Evolutionary conservation across 169 alveolate species (phyloP), one percentile per base, ranked within the genome.

Genomic region (Plasmodium cynomolgi): DNA sequence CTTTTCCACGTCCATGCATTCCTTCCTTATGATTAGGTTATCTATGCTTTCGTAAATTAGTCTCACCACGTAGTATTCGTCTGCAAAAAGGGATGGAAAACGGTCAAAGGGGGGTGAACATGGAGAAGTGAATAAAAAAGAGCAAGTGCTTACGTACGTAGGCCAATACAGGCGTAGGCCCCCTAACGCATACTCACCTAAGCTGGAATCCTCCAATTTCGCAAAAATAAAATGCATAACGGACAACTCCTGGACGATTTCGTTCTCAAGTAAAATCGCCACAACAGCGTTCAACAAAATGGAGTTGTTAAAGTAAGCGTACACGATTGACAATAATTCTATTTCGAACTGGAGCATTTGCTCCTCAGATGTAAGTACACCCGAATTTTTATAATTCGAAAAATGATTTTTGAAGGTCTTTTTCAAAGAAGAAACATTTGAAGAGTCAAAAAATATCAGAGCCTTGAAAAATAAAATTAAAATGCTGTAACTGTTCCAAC

Each of bases 381-480:
- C 84, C n/a, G 94, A 80, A 56, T 90, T 44, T 62, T 90, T 90
- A 26, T 90, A 90, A 79, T 81, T 90, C 31, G 31, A 47, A 79
- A 90, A 81, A 80, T 90, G 94, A 41, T 79, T 80, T 79, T 74
- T 90, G 75, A 90, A 90, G 17, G 34, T 81, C 58, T 79, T 80
- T 41, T 90, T 80, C 77, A 90, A 80, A 23, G 88, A 79, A 15
- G 94, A 90, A 80, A 90, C 94, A 90, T 90, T 90, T 7, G 94
- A 80, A 6, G 83, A 58, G 50, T 80, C 94, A 90, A 90, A 90
- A 41, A 90, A 81, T 81, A 90, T 41, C n/a, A 90, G 73, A 5
- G 94, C 41, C 82, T 90, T 90, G 54, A 90, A 90, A 62, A 90
- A 90, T 31, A 90, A 88, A 9, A 90, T 80, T 80, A 90, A 90